Evolutionary conservation across 352 stramenopile genomes (phyloP).

Genomic region (Pythium rhizo-oryzae): DNA sequence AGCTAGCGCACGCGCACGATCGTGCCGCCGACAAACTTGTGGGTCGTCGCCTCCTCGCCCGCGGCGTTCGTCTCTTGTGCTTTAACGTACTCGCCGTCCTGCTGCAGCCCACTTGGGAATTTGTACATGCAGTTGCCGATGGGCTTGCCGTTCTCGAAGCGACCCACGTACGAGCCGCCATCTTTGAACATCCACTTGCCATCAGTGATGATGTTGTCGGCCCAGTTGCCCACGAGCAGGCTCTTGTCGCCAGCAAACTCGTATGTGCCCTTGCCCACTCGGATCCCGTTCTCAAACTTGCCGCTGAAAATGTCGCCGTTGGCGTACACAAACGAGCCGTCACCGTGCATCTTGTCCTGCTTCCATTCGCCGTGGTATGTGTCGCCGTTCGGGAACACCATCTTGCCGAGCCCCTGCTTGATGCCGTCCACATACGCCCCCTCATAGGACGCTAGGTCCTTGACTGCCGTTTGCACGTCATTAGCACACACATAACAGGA

Average conservation of each 20-base stretch:
- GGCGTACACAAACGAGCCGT: conserved; percentile 92
- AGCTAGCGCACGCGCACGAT: conserved; percentile 72
- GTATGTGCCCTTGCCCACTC: conserved; percentile 88
- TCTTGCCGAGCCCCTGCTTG: conserved; percentile 90
- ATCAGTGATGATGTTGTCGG: conserved; percentile 82
- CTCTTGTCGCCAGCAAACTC: conserved; percentile 86
- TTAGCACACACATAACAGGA: not conserved
- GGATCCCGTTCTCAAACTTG: conserved; percentile 79
- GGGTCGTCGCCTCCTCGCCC: conserved; percentile 50
- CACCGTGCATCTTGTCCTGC: conserved; percentile 82
- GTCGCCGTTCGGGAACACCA: conserved; percentile 91
- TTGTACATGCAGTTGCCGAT: conserved; percentile 89
- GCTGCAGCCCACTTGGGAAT: conserved; percentile 86
- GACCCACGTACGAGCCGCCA: conserved; percentile 76
- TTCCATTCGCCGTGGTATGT: conserved; percentile 91
- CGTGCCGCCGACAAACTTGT: conserved; percentile 74
- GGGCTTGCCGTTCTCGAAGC: conserved; percentile 86
- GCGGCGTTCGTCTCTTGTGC: conserved; percentile 40
- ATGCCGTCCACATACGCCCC: conserved; percentile 85
- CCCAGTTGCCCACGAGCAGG: conserved; percentile 87
- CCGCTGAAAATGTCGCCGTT: conserved; percentile 93
- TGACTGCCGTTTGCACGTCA: conserved; percentile 41
- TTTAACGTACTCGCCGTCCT: conserved; percentile 87
- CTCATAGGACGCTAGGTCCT: conserved; percentile 80
- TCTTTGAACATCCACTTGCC: conserved; percentile 93